phyloP scores from a whole-genome alignment of 73 alveolate genomes.

The Tetrahymena thermophila region DNA sequence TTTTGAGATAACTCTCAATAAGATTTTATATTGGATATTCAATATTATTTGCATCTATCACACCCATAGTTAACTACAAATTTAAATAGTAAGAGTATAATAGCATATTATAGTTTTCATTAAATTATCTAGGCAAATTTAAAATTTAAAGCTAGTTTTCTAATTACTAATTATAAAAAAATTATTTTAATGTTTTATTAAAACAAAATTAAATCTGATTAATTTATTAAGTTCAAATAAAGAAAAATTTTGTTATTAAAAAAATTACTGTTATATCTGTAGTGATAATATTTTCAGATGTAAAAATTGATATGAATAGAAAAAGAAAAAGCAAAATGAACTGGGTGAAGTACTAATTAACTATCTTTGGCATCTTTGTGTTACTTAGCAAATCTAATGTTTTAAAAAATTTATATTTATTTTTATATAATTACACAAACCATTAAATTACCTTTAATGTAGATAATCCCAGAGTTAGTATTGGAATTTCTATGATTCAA shows the following conservation, averaged over 20 bases:
- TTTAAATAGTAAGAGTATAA: neutral
- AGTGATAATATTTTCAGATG: neutral
- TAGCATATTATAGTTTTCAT: neutral
- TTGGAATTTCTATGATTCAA: neutral
- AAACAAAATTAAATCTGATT: no score
- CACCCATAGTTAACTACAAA: neutral
- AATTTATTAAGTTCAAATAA: no score
- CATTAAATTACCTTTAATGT: neutral
- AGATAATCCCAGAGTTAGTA: neutral
- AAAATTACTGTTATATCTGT: neutral
- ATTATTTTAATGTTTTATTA: no score
- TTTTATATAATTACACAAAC: neutral
- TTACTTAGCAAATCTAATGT: neutral
- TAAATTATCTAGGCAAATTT: neutral
- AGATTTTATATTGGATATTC: neutral
- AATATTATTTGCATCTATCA: neutral
- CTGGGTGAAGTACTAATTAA: neutral
- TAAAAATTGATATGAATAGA: neutral
- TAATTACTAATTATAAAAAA: neutral
- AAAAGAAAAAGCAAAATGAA: neutral
- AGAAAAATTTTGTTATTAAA: neutral
- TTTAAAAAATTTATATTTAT: neutral
- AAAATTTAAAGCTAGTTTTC: neutral
- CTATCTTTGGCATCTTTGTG: neutral
- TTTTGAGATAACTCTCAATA: neutral